Conservation (phyloP, 495 filamentous ascomycete genomes). For the Aspergillus avenaceus region DNA sequence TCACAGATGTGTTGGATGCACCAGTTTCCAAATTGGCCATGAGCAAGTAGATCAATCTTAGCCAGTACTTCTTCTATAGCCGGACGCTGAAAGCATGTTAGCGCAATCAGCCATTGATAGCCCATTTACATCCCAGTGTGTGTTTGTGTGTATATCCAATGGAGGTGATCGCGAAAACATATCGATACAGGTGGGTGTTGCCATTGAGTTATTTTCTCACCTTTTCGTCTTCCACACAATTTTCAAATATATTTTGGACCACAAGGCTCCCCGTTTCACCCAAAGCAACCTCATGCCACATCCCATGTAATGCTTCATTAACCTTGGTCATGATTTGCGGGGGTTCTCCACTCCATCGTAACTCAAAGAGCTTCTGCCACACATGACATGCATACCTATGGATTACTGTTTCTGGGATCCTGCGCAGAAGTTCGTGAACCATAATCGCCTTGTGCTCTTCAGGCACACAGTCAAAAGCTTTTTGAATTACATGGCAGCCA, state of each 20-base stretch:
- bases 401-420: slow-evolving; percentile 96
- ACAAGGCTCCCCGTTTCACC: slow-evolving; percentile 97
- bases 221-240: slow-evolving; percentile 98
- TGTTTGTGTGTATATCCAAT: too few relatives aligned
- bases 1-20: slow-evolving; percentile 99
- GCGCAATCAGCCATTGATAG: too few relatives aligned
- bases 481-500: slow-evolving; percentile 96
- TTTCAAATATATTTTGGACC: slow-evolving; percentile 99
- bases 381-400: slow-evolving; percentile 98
- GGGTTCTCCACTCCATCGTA: slow-evolving; percentile 90
- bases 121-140: too few relatives aligned
- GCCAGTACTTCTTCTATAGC: slow-evolving; percentile 94
- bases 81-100: slow-evolving; percentile 62
- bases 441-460: slow-evolving; percentile 97
- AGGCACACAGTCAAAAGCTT: slow-evolving; percentile 94
- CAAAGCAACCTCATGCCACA: slow-evolving; percentile 98
- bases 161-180: too few relatives aligned
- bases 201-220: slow-evolving; percentile 38
- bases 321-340: slow-evolving; percentile 98
- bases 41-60: slow-evolving; percentile 91
- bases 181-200: neutral
- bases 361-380: slow-evolving; percentile 99
- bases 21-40: slow-evolving; percentile 99
- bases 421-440: slow-evolving; percentile 92
- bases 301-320: slow-evolving; percentile 89